A percentile compares a stretch with the other conserved stretches of the same genome.
These are phyloP conservation scores for Solanum aculeatissimum DNA, from an alignment of 305 asterid species.

Conservation along the genomic window DNA sequence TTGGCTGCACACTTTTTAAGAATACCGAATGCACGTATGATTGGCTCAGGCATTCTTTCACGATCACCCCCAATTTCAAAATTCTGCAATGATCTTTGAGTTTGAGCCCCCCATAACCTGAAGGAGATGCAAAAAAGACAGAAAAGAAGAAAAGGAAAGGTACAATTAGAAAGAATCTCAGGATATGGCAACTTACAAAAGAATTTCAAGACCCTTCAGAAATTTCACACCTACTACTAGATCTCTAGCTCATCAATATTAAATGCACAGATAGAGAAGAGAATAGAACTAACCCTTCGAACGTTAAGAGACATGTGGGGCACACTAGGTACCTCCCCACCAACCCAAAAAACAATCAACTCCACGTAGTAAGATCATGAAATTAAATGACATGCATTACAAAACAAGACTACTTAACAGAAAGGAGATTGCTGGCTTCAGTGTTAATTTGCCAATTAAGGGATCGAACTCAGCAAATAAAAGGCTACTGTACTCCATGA, in stretches of 20 bases:
- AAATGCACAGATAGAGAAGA: not conserved
- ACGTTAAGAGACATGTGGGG: not conserved
- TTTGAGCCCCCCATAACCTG: conserved; percentile 98
- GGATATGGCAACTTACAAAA: not conserved
- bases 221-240: not conserved
- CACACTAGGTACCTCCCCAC: not conserved
- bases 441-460: not conserved
- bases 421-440: not conserved
- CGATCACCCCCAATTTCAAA: conserved; percentile 96
- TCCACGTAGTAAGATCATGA: not conserved
- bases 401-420: not conserved
- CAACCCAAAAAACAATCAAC: not conserved
- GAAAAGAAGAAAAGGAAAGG: not conserved
- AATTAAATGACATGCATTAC: not conserved
- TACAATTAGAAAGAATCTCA: not conserved
- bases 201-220: not conserved
- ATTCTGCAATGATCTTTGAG: conserved; percentile 91
- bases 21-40: conserved; percentile 83
- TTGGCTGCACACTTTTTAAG: conserved; percentile 95
- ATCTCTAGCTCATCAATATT: not conserved
- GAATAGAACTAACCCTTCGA: not conserved
- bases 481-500: not conserved
- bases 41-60: conserved; percentile 98
- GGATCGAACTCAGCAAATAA: not conserved
- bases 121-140: not conserved